phyloP scores from a whole-genome alignment of 148 eudicot species.

The Selenicereus undatus region DNA sequence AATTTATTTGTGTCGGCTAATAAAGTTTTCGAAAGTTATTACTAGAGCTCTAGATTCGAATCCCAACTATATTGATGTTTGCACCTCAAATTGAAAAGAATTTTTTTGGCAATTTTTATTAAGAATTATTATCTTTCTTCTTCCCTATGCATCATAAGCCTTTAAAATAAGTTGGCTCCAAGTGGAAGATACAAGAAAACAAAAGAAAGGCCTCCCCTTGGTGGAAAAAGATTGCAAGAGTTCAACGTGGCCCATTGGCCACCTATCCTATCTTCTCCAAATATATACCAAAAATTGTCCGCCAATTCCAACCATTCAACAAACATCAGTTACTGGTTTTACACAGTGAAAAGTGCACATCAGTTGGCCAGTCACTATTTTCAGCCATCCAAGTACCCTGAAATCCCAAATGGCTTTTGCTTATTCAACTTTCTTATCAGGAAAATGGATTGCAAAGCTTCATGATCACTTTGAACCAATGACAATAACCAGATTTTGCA shows the following conservation, averaged over 20 bases:
- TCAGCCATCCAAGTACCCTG: not conserved
- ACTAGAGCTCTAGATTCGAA: too few species aligned
- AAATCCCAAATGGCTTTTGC: conserved; percentile 17
- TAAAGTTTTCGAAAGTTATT: too few species aligned
- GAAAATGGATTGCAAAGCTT: conserved; percentile 33
- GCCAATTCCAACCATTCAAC: too few species aligned
- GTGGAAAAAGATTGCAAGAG: not conserved
- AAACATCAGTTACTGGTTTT: not conserved
- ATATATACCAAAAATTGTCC: not conserved
- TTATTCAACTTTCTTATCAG: conserved; percentile 15
- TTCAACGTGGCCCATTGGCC: conserved; percentile 1
- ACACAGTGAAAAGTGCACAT: not conserved
- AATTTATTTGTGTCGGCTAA: too few species aligned
- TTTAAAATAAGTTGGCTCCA: not conserved
- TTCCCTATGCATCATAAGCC: too few species aligned
- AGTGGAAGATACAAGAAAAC: not conserved
- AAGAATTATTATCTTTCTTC: too few species aligned
- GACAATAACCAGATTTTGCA: not conserved
- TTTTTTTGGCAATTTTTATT: too few species aligned
- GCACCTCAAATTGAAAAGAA: too few species aligned
- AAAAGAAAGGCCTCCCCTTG: not conserved
- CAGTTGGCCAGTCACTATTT: not conserved
- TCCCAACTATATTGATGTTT: too few species aligned
- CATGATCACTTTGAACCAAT: conserved; percentile 22
- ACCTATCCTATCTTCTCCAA: conserved; percentile 13